A percentile compares a stretch with the other conserved stretches of the same genome.
Evolutionary conservation across 441 rosid genomes (phyloP).

Genomic region (Mallotus japonicus): DNA sequence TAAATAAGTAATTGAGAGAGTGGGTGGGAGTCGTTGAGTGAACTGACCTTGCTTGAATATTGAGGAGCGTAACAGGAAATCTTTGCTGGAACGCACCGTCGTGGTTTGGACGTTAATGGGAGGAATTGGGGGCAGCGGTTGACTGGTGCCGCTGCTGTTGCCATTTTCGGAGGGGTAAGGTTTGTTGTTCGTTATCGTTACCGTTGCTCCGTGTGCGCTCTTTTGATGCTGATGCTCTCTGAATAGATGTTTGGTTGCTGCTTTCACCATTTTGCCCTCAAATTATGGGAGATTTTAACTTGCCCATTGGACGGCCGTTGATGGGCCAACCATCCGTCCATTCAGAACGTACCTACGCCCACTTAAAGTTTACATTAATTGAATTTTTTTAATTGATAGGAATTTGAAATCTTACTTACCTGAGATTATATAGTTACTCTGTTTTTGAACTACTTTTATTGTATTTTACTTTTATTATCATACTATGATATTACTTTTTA

Average conservation of each 20-base stretch:
- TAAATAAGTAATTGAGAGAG: background rate
- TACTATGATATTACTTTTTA: too few relatives aligned
- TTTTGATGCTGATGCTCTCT: background rate
- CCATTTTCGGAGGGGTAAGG: conserved; percentile 22
- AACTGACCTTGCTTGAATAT: conserved; percentile 35
- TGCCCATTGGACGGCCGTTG: too few relatives aligned
- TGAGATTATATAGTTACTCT: too few relatives aligned
- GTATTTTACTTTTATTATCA: too few relatives aligned
- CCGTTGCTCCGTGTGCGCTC: background rate
- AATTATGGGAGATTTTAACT: too few relatives aligned
- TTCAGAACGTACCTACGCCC: too few relatives aligned
- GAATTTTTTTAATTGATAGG: too few relatives aligned
- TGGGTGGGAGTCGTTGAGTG: background rate
- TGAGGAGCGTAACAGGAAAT: conserved; percentile 29
- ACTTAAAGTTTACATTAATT: too few relatives aligned
- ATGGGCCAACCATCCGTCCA: too few relatives aligned
- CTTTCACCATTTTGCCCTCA: background rate
- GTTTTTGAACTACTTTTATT: too few relatives aligned
- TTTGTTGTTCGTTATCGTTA: background rate
- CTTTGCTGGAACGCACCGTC: conserved; percentile 13
- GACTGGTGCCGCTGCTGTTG: conserved; percentile 7
- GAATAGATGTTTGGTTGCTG: background rate
- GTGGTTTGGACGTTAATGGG: conserved; percentile 14
- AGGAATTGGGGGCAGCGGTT: conserved; percentile 25
- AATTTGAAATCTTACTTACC: too few relatives aligned